Percentiles rank a stretch among this genome's conserved stretches.
These are phyloP conservation scores for Cryptosporidium viatorum DNA, from an alignment of 169 alveolate genomes.

Conservation along the genomic window DNA sequence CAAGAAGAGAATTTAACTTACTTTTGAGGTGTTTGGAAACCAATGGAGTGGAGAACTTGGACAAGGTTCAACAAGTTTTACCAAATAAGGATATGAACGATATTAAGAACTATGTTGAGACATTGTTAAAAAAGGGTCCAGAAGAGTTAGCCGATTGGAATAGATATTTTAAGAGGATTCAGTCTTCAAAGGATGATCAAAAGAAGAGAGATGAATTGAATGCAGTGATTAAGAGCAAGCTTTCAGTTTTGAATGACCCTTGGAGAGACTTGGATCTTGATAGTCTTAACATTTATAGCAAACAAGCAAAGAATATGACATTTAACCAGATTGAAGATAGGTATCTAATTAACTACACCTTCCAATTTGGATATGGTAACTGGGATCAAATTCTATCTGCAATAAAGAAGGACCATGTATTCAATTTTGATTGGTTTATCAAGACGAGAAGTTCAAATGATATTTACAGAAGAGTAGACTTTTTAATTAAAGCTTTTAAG, in stretches of 20 bases:
- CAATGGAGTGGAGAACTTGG: conserved; percentile 80
- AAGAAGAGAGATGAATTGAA: conserved; percentile 36
- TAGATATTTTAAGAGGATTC: conserved; percentile 28
- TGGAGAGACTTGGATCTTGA: conserved; percentile 68
- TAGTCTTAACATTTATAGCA: conserved; percentile 27
- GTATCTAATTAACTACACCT: conserved; percentile 80
- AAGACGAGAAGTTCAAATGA: conserved; percentile 82
- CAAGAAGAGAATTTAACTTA: conserved; percentile 84
- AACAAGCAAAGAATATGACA: conserved; percentile 31
- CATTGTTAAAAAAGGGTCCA: conserved; percentile 35
- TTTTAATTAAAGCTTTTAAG: conserved; percentile 81
- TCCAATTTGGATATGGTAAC: conserved; percentile 82
- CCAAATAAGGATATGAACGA: conserved; percentile 41
- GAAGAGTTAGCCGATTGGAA: conserved; percentile 54
- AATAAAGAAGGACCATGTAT: conserved; percentile 80
- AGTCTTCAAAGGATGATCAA: conserved; percentile 37
- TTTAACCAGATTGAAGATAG: conserved; percentile 80
- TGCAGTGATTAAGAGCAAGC: conserved; percentile 21
- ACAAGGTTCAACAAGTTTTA: conserved; percentile 1
- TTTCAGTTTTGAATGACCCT: conserved; percentile 7
- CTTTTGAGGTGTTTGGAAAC: conserved; percentile 83
- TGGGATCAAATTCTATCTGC: conserved; percentile 83
- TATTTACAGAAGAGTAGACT: conserved; percentile 83
- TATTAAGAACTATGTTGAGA: conserved; percentile 12
- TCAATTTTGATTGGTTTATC: conserved; percentile 82